Evolutionary conservation across 148 eudicot genomes (phyloP).

Genomic region (Rhododendron kiyosumense): DNA sequence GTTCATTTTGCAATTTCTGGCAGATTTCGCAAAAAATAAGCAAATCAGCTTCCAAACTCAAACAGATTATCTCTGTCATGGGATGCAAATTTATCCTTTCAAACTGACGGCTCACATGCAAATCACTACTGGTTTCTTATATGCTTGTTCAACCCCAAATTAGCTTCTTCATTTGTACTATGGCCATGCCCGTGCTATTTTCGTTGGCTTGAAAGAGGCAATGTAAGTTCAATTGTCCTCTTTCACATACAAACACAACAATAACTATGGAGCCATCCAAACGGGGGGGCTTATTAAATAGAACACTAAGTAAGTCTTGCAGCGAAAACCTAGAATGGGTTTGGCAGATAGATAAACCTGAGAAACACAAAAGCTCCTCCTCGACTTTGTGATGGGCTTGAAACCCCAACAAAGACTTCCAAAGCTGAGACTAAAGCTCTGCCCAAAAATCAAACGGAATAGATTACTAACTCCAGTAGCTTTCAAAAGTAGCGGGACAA

Average conservation of each 20-base stretch:
- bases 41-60: background rate
- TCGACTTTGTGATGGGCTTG: slow-evolving; percentile 10
- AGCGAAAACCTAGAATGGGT: background rate
- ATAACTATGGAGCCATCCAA: too few species aligned
- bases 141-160: background rate
- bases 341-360: slow-evolving; percentile 12
- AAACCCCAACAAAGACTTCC: background rate
- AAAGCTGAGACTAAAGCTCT: background rate
- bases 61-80: too few species aligned
- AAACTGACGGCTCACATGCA: background rate
- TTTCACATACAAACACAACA: too few species aligned
- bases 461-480: background rate
- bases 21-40: background rate
- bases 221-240: too few species aligned
- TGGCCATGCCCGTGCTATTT: too few species aligned
- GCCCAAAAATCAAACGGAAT: background rate
- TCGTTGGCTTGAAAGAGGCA: too few species aligned
- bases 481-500: background rate
- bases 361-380: slow-evolving; percentile 3
- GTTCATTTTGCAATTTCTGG: background rate
- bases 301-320: background rate
- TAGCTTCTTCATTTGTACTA: too few species aligned
- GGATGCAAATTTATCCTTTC: background rate
- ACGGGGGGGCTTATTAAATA: too few species aligned
- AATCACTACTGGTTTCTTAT: too few species aligned